Evolutionary conservation across 2,329 filamentous ascomycete genomes (phyloP).

Genomic region (Pleurostoma richardsiae): DNA sequence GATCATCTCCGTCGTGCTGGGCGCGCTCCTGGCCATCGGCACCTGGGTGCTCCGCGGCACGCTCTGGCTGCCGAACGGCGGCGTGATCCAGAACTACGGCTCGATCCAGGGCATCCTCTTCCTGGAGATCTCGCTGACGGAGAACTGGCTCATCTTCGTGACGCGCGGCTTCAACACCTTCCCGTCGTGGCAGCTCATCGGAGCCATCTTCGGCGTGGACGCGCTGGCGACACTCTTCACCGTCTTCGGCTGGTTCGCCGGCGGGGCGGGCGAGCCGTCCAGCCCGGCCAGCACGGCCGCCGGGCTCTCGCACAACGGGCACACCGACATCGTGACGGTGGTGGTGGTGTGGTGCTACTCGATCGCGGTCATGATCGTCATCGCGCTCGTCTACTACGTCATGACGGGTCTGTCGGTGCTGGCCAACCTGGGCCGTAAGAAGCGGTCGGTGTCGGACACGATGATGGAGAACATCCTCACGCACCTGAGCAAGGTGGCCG

Average conservation of each 20-base stretch:
- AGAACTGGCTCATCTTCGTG: slow-evolving; percentile 77
- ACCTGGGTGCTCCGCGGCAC: slow-evolving; percentile 72
- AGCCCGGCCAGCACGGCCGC: slow-evolving; percentile 26
- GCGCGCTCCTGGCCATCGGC: slow-evolving; percentile 60
- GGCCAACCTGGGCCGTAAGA: slow-evolving; percentile 58
- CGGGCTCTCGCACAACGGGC: slow-evolving; percentile 29
- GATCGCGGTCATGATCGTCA: slow-evolving; percentile 59
- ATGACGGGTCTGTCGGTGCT: slow-evolving; percentile 54
- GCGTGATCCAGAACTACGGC: slow-evolving; percentile 70
- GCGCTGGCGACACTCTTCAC: slow-evolving; percentile 67
- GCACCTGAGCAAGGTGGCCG: slow-evolving; percentile 57
- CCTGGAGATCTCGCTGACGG: slow-evolving; percentile 66
- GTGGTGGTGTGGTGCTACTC: slow-evolving; percentile 62
- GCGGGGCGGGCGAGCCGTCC: slow-evolving; percentile 30
- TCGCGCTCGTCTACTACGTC: slow-evolving; percentile 59
- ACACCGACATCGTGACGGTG: slow-evolving; percentile 52
- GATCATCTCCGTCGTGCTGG: slow-evolving; percentile 68
- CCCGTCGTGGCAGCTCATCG: slow-evolving; percentile 69
- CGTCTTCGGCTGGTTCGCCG: slow-evolving; percentile 69
- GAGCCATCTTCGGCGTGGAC: slow-evolving; percentile 67
- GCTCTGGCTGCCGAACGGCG: slow-evolving; percentile 63
- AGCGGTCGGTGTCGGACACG: slow-evolving; percentile 55
- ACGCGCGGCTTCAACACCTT: slow-evolving; percentile 68
- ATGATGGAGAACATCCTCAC: slow-evolving; percentile 63
- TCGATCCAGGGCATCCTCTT: slow-evolving; percentile 70